Conservation (phyloP, 116 monocot species). For the Posidonia oceanica region DNA sequence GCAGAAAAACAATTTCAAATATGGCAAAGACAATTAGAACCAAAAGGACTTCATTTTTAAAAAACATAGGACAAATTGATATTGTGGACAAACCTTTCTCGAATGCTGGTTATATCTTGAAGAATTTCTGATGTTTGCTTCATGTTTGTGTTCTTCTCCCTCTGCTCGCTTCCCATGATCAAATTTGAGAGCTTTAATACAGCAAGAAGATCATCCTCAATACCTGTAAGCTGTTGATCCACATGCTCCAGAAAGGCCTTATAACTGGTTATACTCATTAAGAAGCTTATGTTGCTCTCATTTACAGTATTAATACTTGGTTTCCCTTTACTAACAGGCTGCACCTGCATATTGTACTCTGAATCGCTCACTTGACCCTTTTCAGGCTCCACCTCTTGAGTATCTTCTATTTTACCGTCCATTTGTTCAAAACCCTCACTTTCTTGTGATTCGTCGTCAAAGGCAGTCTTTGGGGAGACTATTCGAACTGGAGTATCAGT, state of each 20-base stretch:
- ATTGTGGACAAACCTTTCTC: not conserved
- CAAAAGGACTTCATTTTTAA: not conserved
- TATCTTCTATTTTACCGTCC: not conserved
- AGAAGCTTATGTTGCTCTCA: constrained; percentile 5
- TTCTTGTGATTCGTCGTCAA: constrained; percentile 10
- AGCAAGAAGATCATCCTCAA: constrained; percentile 30
- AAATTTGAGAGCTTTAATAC: constrained; percentile 26
- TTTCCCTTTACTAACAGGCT: constrained; percentile 1
- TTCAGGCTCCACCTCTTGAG: constrained; percentile 3
- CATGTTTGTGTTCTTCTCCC: constrained; percentile 13
- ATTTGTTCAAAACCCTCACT: not conserved
- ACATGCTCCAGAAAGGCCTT: constrained; percentile 35
- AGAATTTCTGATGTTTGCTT: constrained; percentile 37
- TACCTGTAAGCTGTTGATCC: constrained; percentile 30
- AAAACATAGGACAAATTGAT: too few species aligned
- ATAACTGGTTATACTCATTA: constrained; percentile 22
- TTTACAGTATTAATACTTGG: not conserved
- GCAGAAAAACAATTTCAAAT: too few species aligned
- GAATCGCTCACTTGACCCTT: constrained; percentile 4
- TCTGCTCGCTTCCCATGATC: constrained; percentile 14
- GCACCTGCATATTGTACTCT: not conserved
- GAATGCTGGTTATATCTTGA: constrained; percentile 28
- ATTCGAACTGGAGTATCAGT: constrained; percentile 22
- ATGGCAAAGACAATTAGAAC: not conserved
- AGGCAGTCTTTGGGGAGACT: constrained; percentile 16